Percentiles rank a stretch among this genome's conserved stretches.
These are phyloP conservation scores for Stylosanthes scabra DNA, from an alignment of 331 rosid species.

Conservation along the genomic window DNA sequence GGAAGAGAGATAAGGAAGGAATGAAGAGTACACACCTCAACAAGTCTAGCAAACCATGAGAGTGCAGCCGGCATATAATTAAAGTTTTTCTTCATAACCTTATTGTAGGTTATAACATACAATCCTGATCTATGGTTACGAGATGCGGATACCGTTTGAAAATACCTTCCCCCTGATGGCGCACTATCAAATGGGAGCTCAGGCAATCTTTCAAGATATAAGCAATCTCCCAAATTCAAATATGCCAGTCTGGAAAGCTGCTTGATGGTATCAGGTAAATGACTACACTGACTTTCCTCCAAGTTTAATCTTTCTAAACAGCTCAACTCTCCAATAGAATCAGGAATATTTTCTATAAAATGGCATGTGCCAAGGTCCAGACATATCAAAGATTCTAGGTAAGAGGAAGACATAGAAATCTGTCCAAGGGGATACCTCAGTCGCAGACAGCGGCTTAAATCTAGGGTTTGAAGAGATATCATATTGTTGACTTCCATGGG, in stretches of 20 bases:
- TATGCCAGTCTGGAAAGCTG: neutral
- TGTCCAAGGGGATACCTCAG: neutral
- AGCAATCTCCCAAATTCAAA: slow-evolving; percentile 5
- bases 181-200: neutral
- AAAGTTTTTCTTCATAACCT: neutral
- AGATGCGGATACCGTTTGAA: neutral
- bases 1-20: neutral
- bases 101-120: neutral
- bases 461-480: slow-evolving; percentile 2
- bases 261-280: neutral
- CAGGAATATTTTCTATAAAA: neutral
- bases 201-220: neutral
- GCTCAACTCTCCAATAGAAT: neutral
- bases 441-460: neutral
- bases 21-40: neutral
- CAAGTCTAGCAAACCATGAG: neutral
- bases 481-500: neutral
- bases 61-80: neutral
- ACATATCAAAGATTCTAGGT: no score
- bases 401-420: neutral
- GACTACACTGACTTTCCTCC: neutral
- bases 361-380: slow-evolving; percentile 12
- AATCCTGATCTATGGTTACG: slow-evolving; percentile 31
- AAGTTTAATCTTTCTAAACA: slow-evolving; percentile 23
- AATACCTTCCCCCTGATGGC: slow-evolving; percentile 8